Base-by-base conservation (phyloP, 257 asterid genomes). In the Ehretia macrophylla region DNA sequence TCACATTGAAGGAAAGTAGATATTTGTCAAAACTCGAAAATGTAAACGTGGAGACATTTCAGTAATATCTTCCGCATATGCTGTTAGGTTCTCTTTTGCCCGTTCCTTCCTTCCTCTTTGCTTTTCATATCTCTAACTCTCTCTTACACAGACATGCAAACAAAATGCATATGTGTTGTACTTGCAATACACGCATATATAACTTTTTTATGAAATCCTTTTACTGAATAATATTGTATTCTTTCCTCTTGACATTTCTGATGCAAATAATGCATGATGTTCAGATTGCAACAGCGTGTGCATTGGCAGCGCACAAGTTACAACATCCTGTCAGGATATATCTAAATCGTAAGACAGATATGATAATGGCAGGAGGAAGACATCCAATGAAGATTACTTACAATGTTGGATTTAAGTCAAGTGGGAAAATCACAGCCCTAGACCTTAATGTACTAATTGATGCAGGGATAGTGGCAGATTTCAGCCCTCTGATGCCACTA, bases 381-480 rank as follows among this genome's bases (percentile, higher is more conserved):
- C 93, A 86, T 60, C 95, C 90, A 0, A 81, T 84, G 89, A 77
- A 86, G 70, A 69, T 86, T 72, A 81, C 82, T 14, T 86, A 86
- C 60, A 78, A 61, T 59, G 86, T 79, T 38, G 90, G 95, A 51
- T 86, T 79, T 70, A 81, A 79, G 68, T 75, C 86, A 37, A 75
- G 71, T 27, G 93, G 93, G 60, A 84, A 86, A 64, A 72, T 86
- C 69, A 83, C 90, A 52, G 95, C 95, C 14, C 67, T 86, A 52
- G 85, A 86, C 71, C 78, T 84, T 16, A 75, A 86, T 68, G 56
- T 86, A 68, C 69, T 86, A 56, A 74, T 86, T 16, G 72, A 86
- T 65, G 80, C 95, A 1, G 93, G 95, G 68, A 72, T 73, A 19
- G 53, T 68, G 0, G 27, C 56, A 32, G 95, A 86, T 68, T 53